Base-by-base conservation (phyloP, 2,329 filamentous ascomycete genomes). In the Colletotrichum camelliae region DNA sequence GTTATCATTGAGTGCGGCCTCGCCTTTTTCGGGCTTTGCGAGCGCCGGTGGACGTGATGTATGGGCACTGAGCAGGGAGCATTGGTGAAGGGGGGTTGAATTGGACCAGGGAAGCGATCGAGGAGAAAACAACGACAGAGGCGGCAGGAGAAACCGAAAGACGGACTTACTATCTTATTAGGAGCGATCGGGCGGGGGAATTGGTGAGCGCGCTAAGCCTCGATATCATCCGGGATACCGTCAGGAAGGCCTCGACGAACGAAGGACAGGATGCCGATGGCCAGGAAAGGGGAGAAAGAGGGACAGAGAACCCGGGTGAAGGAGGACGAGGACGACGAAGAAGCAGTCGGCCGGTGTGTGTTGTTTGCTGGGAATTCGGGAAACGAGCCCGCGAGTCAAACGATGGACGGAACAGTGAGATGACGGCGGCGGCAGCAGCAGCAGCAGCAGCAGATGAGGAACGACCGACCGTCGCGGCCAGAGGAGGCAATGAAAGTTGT, bases 181-280 rank as follows among this genome's bases (percentile, higher is more conserved):
- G 31, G 35, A 31, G 39, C 70, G 69, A 73, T 66, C 70, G 70
- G 58, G 64, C 70, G 70, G 64, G 73, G 69, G 73, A 65, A 27
- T 12, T 33, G 27, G 55, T 31, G 64, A 57, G 57, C 27, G 70
- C 64, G 73, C 70, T 74, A 52, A 74, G 70, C 70, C 70, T 73
- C 48, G 70, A 75, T 75, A 69, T 73, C 74, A 75, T 75, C 70
- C 70, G 70, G 74, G 64, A 73, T 74, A 69, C 66, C 67, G 67
- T 57, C 65, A 52, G 66, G 43, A 55, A 55, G 33, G 35, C 24
- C 12, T 31, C 21, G 67, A 57, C 31, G 55, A 67, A 70, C 58
- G 43, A 65, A 37, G 48, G 67, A 72, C 69, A 52, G 58, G 57
- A 62, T 48, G 57, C 67, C 37, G 67, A 52, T 71, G 70, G 27